Percentiles rank a stretch among this genome's conserved stretches.
Evolutionary conservation across 176 grass and related monocot species (phyloP).

Genomic region (Aegilops speltoides): DNA sequence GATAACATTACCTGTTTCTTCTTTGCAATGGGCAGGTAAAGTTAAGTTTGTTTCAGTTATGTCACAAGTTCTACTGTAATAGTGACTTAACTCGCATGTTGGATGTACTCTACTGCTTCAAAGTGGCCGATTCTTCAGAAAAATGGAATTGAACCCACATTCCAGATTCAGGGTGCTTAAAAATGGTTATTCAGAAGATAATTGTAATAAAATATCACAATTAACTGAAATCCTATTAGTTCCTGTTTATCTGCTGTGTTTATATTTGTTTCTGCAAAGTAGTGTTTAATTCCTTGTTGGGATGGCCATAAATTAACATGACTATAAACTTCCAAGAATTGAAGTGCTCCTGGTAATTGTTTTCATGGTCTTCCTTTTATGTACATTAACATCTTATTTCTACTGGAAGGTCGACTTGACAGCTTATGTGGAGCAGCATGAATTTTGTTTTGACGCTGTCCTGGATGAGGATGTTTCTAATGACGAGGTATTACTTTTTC

Average conservation of each 20-base stretch:
- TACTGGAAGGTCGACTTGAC: constrained; percentile 88
- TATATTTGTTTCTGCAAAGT: background rate
- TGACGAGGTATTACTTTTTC: constrained; percentile 78
- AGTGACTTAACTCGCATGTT: background rate
- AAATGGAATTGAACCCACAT: background rate
- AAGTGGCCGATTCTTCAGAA: constrained; percentile 4
- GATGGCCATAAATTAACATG: background rate
- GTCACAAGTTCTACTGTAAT: background rate
- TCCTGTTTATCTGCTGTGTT: constrained; percentile 8
- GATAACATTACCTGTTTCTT: background rate
- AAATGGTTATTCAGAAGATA: background rate
- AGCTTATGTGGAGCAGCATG: constrained; percentile 94
- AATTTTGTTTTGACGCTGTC: constrained; percentile 98
- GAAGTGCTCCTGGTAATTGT: background rate
- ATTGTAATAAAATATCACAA: background rate
- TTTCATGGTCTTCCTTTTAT: background rate
- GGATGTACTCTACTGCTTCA: background rate
- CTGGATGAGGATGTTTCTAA: constrained; percentile 88
- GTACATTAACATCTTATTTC: constrained; percentile 43
- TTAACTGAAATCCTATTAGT: constrained; percentile 10
- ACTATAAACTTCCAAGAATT: constrained; percentile 1
- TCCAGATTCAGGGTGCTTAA: background rate
- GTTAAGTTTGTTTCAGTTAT: background rate
- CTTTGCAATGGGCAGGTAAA: constrained; percentile 10
- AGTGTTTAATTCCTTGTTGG: background rate